Evolutionary conservation across 129 eudicot species (phyloP), one percentile per base, ranked within the genome.

Genomic region (carrot (Daucus carota)): DNA sequence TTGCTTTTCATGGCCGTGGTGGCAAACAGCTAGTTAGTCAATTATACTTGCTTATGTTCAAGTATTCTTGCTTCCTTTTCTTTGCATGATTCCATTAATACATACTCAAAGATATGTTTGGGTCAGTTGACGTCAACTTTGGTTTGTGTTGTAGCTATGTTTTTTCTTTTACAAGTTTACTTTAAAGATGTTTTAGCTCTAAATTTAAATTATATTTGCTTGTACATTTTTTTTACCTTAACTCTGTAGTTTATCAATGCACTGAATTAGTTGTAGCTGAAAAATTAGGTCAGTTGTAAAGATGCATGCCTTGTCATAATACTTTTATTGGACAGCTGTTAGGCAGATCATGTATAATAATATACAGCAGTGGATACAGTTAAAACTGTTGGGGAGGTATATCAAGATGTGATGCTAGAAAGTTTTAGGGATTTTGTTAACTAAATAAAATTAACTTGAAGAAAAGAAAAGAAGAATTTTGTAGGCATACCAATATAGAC

Each of bases 21-120:
- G 92, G 96, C 38, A 91, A 80, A 88, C 98, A 89, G 74, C 86
- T 94, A 86, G 98, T 94, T 67, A 81, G 87, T 57, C 46, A 71
- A n/a, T 32, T 76, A 41, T 47, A 63, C 45, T 10, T 16, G 75
- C 9, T 17, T 36, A 54, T 57, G 28, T 40, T 16, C 36, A 31
- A 33, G 26, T 34, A 34, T 16, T 10, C 12, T 50, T 41, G 4
- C 15, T 3, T 73, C 38, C 3, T 31, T 78, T 80, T 76, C 22
- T 32, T 80, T 71, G 31, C 33, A 20, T 15, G 14, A 26, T 47
- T 38, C 67, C 31, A 44, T 29, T 1, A 73, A 74, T 18, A 33
- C 46, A n/a, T 57, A n/a, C 47, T n/a, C 59, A 17, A 59, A 29
- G 31, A 7, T 17, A 38, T 28, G 70, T 34, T 52, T 20, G 46